Conservation (phyloP, 331 rosid species). For the Acacia concinna region DNA sequence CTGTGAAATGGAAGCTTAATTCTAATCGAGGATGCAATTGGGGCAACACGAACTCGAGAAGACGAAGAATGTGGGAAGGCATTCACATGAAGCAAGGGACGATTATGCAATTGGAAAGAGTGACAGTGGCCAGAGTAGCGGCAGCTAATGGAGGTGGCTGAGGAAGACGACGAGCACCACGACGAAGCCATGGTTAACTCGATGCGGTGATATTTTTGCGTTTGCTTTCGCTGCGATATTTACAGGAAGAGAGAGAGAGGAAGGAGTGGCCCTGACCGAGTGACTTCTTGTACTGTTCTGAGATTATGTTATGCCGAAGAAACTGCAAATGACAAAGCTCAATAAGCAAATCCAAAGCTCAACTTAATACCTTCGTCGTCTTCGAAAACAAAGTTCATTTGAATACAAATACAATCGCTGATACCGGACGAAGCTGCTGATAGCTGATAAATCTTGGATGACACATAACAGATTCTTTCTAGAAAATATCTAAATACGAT, state of each 20-base stretch:
- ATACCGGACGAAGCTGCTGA: not conserved
- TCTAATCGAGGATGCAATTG: constrained; percentile 22
- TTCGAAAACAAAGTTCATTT: not conserved
- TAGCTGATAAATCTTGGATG: too few species aligned
- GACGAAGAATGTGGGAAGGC: constrained; percentile 14
- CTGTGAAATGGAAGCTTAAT: constrained; percentile 25
- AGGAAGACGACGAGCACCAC: constrained; percentile 31
- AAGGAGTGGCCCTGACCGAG: not conserved
- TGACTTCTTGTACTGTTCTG: not conserved
- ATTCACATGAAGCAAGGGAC: not conserved
- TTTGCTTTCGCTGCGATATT: not conserved
- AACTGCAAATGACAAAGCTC: not conserved
- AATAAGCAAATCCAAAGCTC: not conserved
- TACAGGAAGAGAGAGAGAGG: not conserved
- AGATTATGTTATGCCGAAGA: not conserved
- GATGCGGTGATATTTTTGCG: not conserved
- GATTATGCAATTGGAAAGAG: not conserved
- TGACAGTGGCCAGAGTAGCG: not conserved
- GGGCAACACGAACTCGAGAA: not conserved
- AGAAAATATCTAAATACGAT: too few species aligned
- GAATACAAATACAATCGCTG: not conserved
- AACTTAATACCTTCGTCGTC: not conserved
- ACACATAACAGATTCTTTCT: too few species aligned
- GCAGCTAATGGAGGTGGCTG: not conserved
- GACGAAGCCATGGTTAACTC: constrained; percentile 35